Base-by-base conservation (phyloP, 345 rosid genomes). In the Corchorus olitorius region DNA sequence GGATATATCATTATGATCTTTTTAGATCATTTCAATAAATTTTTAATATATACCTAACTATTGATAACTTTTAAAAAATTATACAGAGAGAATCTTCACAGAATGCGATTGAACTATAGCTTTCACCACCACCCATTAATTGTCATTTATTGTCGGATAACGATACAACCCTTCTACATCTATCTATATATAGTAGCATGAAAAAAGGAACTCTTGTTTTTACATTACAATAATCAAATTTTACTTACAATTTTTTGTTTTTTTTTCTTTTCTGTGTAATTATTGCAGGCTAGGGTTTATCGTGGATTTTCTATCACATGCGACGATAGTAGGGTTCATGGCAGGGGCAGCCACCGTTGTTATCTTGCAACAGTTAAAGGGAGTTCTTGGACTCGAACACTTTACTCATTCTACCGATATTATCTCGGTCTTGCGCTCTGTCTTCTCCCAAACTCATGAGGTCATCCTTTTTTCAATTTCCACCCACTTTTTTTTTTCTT, bases 321-420 rank as follows among this genome's bases (percentile, higher is more conserved):
- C 97, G 70, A 86, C 98, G 63, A 94, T 92, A 34, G 90, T 94
- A 79, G 98, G 98, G 19, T 94, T 94, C 86, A 94, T 92, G 98
- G 98, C 82, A 70, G 98, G 98, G 68, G 98, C 97, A 22, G 98
- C 98, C 3, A 92, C 98, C 2, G 97, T 94, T 65, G 97, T 94
- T 15, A 86, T 90, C 66, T 75, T 92, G 64, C 98, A 94, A 56
- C 98, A 91, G 83, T 87, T 94, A 0, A 94, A 92, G 81, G 97
- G 93, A 55, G 78, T 94, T 12, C 87, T 94, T 15, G 97, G 98
- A 13, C 93, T 94, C 20, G 80, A 67, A 1, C 92, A 77, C 60
- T 92, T 94, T 82, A 94, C 98, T 17, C 94, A 81, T 39, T 81
- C 86, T 34, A 92, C 98, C 6, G 94, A 94, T 73, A 16, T 94